Evolutionary conservation across 2,329 filamentous ascomycete species (phyloP).

Genomic region (Dactylellina haptotyla): DNA sequence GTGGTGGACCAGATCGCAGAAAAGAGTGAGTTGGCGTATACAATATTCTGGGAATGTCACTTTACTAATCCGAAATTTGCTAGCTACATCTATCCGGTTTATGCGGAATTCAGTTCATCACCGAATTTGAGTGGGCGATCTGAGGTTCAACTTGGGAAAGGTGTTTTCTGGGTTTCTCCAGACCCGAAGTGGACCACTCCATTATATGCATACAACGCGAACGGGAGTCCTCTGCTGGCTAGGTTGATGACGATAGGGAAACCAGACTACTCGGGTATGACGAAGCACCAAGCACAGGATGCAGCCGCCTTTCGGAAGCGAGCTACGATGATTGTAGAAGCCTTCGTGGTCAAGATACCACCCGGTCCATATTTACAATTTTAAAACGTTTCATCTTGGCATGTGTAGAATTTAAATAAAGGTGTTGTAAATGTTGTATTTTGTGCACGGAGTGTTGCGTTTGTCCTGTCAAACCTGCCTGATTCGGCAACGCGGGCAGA

Average conservation of each 20-base stretch:
- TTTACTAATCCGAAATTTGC: too few species aligned
- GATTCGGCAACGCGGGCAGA: not conserved
- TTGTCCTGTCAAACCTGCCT: slow-evolving; percentile 22
- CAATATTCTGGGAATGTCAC: not conserved
- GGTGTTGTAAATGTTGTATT: slow-evolving; percentile 40
- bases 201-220: slow-evolving; percentile 12
- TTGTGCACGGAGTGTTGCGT: slow-evolving; percentile 1
- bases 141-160: slow-evolving; percentile 5
- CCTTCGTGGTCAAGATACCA: slow-evolving; percentile 25
- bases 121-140: not conserved
- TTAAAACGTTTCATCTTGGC: not conserved
- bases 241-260: slow-evolving; percentile 29
- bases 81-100: slow-evolving; percentile 30
- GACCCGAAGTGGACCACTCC: slow-evolving; percentile 13
- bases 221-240: slow-evolving; percentile 1
- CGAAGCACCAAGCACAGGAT: not conserved
- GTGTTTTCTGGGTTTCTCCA: slow-evolving; percentile 19
- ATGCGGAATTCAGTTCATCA: not conserved
- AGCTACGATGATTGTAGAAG: slow-evolving; percentile 26
- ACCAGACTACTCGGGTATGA: slow-evolving; percentile 27
- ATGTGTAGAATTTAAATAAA: not conserved
- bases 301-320: not conserved
- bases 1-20: not conserved
- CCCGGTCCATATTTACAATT: slow-evolving; percentile 20
- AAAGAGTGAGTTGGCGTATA: slow-evolving; percentile 28